Base-by-base conservation (phyloP, 1,139 yeast genomes). In the Lodderomyces parapsilosis region DNA sequence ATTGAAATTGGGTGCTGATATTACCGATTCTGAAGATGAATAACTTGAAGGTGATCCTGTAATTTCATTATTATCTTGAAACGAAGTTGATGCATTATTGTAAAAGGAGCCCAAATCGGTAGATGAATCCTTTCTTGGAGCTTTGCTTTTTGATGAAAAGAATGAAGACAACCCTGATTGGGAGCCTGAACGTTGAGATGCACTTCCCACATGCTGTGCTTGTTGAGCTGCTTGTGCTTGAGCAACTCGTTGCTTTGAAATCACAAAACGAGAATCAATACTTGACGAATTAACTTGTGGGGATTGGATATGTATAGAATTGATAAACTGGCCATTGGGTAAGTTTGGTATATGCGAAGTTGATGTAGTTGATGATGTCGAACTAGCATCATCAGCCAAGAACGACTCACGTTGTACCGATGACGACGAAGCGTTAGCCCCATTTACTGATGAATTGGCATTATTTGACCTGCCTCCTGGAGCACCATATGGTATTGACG, bases 221-320 rank as follows among this genome's bases (percentile, higher is more conserved):
- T 65, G 57, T 17, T 69, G 59, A 8, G 66, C 69, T 18, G 59
- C 59, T 44, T 72, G 77, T 38, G 71, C 81, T 53, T 80, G 84
- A 27, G 83, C 85, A 22, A 83, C 78, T 50, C 86, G 76, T 52
- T 83, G 91, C 54, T 83, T 83, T 3, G 90, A 82, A 34, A 85
- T 77, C 38, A 85, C 81, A 56, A 85, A 85, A 41, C 93, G 69
- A 11, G 88, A 83, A 54, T 85, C 93, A 20, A 85, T 82, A 25
- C 80, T 69, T 13, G 74, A 56, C 6, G 74, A 63, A 43, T 57
- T 57, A 6, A 84, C 86, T 44, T 76, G 80, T 2, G 93, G 93
- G 0, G 90, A 83, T 43, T 80, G 83, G 45, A 85, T 80, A 50
- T 81, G 81, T 48, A 81, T 83, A 13, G 83, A 76, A 45, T 76